These are phyloP conservation scores for Trichaptum fuscoviolaceum DNA, from an alignment of 768 basidiomycete genomes.

Conservation along the genomic window DNA sequence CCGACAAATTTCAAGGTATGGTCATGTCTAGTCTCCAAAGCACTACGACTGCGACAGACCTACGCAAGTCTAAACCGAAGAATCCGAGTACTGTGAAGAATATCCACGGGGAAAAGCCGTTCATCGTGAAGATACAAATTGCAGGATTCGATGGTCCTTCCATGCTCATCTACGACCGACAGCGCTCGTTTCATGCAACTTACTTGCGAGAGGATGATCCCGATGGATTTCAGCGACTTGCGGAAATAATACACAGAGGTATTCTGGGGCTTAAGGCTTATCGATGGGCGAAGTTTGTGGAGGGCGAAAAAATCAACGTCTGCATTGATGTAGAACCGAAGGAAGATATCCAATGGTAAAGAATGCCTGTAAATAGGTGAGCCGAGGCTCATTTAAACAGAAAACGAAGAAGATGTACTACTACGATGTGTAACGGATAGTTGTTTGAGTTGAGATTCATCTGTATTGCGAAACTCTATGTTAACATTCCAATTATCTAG, in stretches of 20 bases:
- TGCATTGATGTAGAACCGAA: neutral
- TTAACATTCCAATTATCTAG: neutral
- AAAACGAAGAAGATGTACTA: too few relatives aligned
- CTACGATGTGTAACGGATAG: neutral
- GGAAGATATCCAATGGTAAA: constrained; percentile 1
- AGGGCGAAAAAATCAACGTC: neutral
- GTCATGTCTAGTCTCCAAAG: too few relatives aligned
- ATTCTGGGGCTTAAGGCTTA: neutral
- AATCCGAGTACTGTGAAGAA: constrained; percentile 21
- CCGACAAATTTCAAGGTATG: neutral
- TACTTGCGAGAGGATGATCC: constrained; percentile 22
- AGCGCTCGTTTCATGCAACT: constrained; percentile 31
- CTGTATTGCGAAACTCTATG: neutral
- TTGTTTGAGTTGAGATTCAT: neutral
- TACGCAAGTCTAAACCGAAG: too few relatives aligned
- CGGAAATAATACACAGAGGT: neutral
- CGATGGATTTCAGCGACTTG: constrained; percentile 11
- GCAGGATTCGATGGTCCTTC: neutral
- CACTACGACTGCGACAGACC: too few relatives aligned
- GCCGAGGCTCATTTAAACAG: too few relatives aligned
- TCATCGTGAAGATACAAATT: constrained; percentile 36
- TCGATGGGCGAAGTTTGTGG: constrained; percentile 1
- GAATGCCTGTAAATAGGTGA: too few relatives aligned
- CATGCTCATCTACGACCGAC: constrained; percentile 36
- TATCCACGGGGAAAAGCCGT: constrained; percentile 29